Conservation (phyloP, 495 filamentous ascomycete species). For the Astrothelium subdiscretum region DNA sequence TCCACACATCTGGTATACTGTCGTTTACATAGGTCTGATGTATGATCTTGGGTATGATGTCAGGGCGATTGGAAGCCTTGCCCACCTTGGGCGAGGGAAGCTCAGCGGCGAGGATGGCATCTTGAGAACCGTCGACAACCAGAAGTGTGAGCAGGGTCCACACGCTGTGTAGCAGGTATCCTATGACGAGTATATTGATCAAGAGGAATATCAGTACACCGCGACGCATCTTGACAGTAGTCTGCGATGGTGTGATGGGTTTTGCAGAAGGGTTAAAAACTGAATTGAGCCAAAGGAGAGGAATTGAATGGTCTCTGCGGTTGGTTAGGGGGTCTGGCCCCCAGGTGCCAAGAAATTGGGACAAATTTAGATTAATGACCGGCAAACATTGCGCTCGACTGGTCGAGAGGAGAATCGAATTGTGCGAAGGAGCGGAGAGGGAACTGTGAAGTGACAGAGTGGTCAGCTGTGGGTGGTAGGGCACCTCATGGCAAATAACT, state of each 20-base stretch:
- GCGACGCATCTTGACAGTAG: slow-evolving; percentile 23
- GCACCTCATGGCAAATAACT: not conserved
- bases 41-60: slow-evolving; percentile 78
- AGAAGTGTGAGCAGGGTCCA: slow-evolving; percentile 32
- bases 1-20: slow-evolving; percentile 64
- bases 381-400: not conserved
- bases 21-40: slow-evolving; percentile 80
- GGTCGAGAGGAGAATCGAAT: not conserved
- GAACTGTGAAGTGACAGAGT: not conserved
- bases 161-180: slow-evolving; percentile 34
- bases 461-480: not conserved
- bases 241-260: not conserved
- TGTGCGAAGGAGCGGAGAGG: not conserved
- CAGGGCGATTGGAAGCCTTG: slow-evolving; percentile 30
- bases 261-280: not conserved
- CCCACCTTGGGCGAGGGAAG: slow-evolving; percentile 22
- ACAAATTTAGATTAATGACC: not conserved
- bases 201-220: slow-evolving; percentile 27
- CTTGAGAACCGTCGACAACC: slow-evolving; percentile 30
- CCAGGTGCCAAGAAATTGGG: not conserved
- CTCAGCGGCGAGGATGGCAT: slow-evolving; percentile 33
- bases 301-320: not conserved
- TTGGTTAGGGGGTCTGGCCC: not conserved
- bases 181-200: slow-evolving; percentile 40
- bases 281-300: not conserved